Evolutionary conservation across 2,329 filamentous ascomycete species (phyloP).

Genomic region (Bipolaris victoriae): DNA sequence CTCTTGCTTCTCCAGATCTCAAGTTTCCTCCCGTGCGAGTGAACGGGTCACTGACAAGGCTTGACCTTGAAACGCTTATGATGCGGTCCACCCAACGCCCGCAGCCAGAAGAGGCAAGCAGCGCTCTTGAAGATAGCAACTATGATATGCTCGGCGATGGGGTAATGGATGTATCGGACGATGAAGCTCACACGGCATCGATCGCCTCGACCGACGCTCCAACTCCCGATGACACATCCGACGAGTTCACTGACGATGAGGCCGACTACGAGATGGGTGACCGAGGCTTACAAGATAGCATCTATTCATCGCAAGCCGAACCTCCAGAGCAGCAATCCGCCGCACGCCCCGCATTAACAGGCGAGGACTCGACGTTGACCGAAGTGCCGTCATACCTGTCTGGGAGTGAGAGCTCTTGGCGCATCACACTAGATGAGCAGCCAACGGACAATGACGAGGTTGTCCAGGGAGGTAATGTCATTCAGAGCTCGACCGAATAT

Average conservation of each 20-base stretch:
- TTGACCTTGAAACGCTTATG: constrained; percentile 45
- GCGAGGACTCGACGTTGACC: constrained; percentile 40
- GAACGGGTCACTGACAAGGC: constrained; percentile 37
- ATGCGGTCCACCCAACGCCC: constrained; percentile 42
- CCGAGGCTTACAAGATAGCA: constrained; percentile 23
- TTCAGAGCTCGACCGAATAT: constrained; percentile 33
- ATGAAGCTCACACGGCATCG: constrained; percentile 47
- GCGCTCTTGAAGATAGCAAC: constrained; percentile 46
- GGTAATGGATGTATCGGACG: constrained; percentile 42
- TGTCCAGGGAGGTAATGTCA: constrained; percentile 28
- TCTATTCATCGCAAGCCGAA: constrained; percentile 30
- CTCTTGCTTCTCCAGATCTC: constrained; percentile 36
- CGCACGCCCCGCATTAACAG: constrained; percentile 21
- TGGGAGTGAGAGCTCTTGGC: constrained; percentile 27
- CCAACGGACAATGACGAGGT: constrained; percentile 14
- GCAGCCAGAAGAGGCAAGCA: constrained; percentile 32
- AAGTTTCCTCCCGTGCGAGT: constrained; percentile 42
- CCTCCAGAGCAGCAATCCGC: constrained; percentile 23
- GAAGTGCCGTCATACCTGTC: constrained; percentile 34
- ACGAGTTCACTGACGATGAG: constrained; percentile 40
- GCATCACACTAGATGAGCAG: constrained; percentile 37
- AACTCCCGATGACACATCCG: constrained; percentile 43
- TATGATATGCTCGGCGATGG: constrained; percentile 44
- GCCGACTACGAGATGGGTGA: constrained; percentile 37
- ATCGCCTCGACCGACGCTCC: constrained; percentile 44